A percentile compares a stretch with the other conserved stretches of the same genome.
phyloP scores from a whole-genome alignment of 495 filamentous ascomycete genomes.

The Tuber umbilicatum region DNA sequence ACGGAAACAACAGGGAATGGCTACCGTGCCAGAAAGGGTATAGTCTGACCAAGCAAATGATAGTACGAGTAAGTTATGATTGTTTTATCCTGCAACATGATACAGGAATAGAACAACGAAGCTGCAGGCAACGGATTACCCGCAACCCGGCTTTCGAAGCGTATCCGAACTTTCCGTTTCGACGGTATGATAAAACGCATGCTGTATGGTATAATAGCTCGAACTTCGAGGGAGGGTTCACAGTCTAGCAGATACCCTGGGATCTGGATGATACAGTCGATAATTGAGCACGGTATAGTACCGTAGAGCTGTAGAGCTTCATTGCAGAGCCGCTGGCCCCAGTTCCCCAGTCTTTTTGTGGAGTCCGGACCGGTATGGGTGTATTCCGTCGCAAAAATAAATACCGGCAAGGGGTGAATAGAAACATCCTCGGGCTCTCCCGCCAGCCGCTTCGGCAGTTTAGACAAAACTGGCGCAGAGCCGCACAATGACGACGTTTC shows the following conservation, averaged over 20 bases:
- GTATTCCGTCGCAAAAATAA: neutral
- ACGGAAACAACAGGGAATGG: neutral
- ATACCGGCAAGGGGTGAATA: neutral
- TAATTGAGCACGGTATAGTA: neutral
- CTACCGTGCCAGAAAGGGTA: neutral
- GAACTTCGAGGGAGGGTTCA: neutral
- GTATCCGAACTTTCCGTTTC: slow-evolving; percentile 1
- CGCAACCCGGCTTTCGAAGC: neutral
- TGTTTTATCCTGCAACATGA: neutral
- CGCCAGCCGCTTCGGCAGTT: slow-evolving; percentile 19
- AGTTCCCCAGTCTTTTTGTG: neutral
- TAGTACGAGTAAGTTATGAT: neutral
- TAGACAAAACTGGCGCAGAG: slow-evolving; percentile 10
- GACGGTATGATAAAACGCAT: neutral
- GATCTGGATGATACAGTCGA: neutral
- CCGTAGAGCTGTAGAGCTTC: neutral
- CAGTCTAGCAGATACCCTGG: neutral
- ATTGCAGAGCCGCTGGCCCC: neutral
- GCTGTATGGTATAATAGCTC: neutral
- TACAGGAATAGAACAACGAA: neutral
- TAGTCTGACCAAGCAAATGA: neutral
- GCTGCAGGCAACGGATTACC: neutral
- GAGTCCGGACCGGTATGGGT: neutral
- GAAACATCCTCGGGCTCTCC: neutral
- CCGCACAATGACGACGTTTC: slow-evolving; percentile 22